Evolutionary conservation across 805 yeast species (phyloP), one percentile per base, ranked within the genome.

Genomic region (Wickerhamomyces rabaulensis): DNA sequence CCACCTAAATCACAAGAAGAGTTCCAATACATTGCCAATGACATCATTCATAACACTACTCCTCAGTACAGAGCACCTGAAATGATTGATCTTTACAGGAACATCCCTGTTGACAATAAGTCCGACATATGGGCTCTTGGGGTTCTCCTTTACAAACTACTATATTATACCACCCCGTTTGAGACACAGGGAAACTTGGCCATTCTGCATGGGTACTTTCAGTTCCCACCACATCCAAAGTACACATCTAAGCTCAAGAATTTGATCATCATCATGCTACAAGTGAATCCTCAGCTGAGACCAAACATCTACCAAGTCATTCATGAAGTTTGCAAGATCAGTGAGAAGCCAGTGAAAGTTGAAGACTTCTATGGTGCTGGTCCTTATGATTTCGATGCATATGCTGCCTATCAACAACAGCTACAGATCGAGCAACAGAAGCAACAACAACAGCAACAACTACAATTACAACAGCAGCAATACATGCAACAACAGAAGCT

Each of bases 51-150:
- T 52, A 95, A 92, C 61, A 92, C 99, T 0, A 92, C 99, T 4
- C 96, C 96, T 15, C 99, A 94, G 65, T 92, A 92, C 63, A 73
- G 99, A 52, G 75, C 95, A 0, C 99, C 99, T 0, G 99, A 92
- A 62, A 94, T 92, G 98, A 79, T 92, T 47, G 97, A 92, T 65
- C 73, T 91, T 22, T 84, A 84, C 62, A 72, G 89, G 41, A 87
- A 90, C 7, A 69, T 81, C 41, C 94, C 97, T 2, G 86, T 92
- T 37, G 94, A 92, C 65, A 95, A 91, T 58, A 89, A 89, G 65
- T 76, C 92, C 8, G 99, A 92, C 67, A 87, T 92, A 41, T 92
- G 99, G 99, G 99, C 99, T 0, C 69, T 92, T 41, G 99, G 99
- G 10, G 84, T 94, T 27, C 87, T 94, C 52, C 71, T 94, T 43